These are phyloP conservation scores for Moniliella sp. DNA, from an alignment of 1,284 basidiomycete species.

Conservation along the genomic window DNA sequence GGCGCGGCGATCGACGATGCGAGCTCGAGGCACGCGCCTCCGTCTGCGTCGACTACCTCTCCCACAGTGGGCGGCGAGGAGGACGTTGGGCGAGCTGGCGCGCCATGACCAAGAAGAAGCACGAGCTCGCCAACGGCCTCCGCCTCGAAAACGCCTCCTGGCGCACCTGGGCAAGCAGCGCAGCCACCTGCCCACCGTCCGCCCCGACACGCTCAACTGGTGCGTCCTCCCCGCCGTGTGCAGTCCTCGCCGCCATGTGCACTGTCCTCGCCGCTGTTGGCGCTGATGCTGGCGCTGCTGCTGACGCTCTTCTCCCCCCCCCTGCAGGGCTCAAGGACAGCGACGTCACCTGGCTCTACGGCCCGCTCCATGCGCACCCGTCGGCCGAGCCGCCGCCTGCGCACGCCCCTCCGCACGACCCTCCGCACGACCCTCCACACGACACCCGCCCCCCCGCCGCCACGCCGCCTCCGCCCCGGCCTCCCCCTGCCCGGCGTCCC, in stretches of 20 bases:
- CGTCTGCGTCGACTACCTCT: slow-evolving; percentile 48
- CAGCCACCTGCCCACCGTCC: slow-evolving; percentile 80
- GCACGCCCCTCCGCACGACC: too few species aligned
- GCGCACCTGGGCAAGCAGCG: slow-evolving; percentile 98
- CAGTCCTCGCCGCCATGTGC: too few species aligned
- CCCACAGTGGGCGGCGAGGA: slow-evolving; percentile 88
- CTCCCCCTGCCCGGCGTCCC: too few species aligned
- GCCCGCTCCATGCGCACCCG: slow-evolving; percentile 52
- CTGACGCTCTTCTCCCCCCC: neutral
- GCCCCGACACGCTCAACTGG: slow-evolving; percentile 94
- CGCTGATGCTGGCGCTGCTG: neutral
- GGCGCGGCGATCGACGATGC: slow-evolving; percentile 29
- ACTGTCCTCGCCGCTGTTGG: too few species aligned
- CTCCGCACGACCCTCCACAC: too few species aligned
- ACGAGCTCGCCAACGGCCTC: slow-evolving; percentile 85
- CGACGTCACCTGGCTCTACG: slow-evolving; percentile 96
- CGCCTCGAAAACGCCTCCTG: slow-evolving; percentile 90
- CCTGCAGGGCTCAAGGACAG: slow-evolving; percentile 78
- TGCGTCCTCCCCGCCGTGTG: slow-evolving; percentile 40
- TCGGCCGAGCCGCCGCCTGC: slow-evolving; percentile 45
- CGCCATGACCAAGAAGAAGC: slow-evolving; percentile 92
- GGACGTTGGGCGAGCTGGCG: slow-evolving; percentile 97
- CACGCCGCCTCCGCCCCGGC: too few species aligned
- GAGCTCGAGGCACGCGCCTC: slow-evolving; percentile 34
- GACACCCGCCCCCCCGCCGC: slow-evolving; percentile 95